Base-by-base conservation (phyloP, 2,329 filamentous ascomycete species). In the Xylariales sp. region DNA sequence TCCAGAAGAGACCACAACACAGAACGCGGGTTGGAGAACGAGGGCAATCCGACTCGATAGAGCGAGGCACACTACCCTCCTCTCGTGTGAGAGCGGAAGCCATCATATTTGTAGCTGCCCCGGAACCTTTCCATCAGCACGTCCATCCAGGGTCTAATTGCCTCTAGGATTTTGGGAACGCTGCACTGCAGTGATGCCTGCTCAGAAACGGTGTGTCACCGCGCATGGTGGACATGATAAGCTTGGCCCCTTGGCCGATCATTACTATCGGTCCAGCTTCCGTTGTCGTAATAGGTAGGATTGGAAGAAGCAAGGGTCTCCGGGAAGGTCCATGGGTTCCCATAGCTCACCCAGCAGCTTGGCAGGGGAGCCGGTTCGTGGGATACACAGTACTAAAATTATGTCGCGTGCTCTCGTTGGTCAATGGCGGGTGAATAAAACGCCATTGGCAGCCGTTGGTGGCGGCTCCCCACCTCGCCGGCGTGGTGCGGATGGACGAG, bases 241-340 rank as follows among this genome's bases (percentile, higher is more conserved):
- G 41, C n/a, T n/a, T n/a, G n/a, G n/a, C n/a, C n/a, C n/a, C 37
- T 42, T 44, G 41, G 41, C 38, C 31, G 42, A 38, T 46, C 31
- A 42, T 36, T 36, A 45, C 43, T 47, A 46, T 50, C 49, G 42
- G 31, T 33, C 15, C 38, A 53, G 42, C 44, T 50, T 51, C 48
- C 49, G 48, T 47, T 31, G 49, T 50, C 38, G 50, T 49, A 50
- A 50, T n/a, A n/a, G n/a, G n/a, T 46, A 40, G 39, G 43, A 44
- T 47, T 24, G 29, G 11, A 32, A 7, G 12, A 22, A 11, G 43
- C 41, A 46, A 19, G 41, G 40, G 11, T 40, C 38, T 15, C 21
- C 38, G 36, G 36, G 25, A 38, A 38, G 36, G 36, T 29, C 36
- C 36, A 38, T n/a, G 36, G 22, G 25, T 11, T 19, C 22, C 35